Percentiles rank a stretch among this genome's conserved stretches.
Evolutionary conservation across 495 filamentous ascomycete species (phyloP).

Genomic region (Podospora didyma): DNA sequence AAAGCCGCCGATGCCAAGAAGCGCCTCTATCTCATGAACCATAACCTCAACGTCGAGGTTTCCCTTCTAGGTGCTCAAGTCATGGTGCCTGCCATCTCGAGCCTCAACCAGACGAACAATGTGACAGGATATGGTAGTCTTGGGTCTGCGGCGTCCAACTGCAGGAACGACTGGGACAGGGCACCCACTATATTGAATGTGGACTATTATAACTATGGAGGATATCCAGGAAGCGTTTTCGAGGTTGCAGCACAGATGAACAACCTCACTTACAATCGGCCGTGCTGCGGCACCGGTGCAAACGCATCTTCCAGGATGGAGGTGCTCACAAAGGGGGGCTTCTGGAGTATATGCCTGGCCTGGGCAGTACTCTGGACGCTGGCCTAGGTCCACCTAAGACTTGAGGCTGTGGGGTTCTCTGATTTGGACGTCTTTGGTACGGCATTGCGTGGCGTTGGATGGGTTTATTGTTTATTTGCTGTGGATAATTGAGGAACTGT

Average conservation of each 20-base stretch:
- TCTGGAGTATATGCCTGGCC: slow-evolving; percentile 8
- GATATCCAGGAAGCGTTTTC: slow-evolving; percentile 74
- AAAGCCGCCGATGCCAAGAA: slow-evolving; percentile 45
- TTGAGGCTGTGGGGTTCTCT: too few species aligned
- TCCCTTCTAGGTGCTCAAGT: slow-evolving; percentile 54
- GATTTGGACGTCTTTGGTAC: not conserved
- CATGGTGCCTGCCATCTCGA: slow-evolving; percentile 70
- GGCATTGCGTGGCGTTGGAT: not conserved
- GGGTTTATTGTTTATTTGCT: not conserved
- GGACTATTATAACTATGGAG: slow-evolving; percentile 79
- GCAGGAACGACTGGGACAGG: slow-evolving; percentile 62
- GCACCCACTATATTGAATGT: slow-evolving; percentile 85
- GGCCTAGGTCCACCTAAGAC: not conserved
- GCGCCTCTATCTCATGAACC: slow-evolving; percentile 85
- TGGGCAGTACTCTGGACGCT: slow-evolving; percentile 9
- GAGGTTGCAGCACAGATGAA: slow-evolving; percentile 83
- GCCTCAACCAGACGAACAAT: slow-evolving; percentile 67
- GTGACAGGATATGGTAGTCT: slow-evolving; percentile 63
- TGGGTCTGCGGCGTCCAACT: slow-evolving; percentile 63
- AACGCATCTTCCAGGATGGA: slow-evolving; percentile 12
- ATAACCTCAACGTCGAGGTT: slow-evolving; percentile 80
- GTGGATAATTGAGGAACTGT: too few species aligned
- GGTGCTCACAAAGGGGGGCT: slow-evolving; percentile 2
- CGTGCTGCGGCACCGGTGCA: slow-evolving; percentile 61
- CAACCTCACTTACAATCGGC: slow-evolving; percentile 71